These are phyloP conservation scores for Podila verticillata DNA, from an alignment of 192 early-diverging fungal species.

Conservation along the genomic window DNA sequence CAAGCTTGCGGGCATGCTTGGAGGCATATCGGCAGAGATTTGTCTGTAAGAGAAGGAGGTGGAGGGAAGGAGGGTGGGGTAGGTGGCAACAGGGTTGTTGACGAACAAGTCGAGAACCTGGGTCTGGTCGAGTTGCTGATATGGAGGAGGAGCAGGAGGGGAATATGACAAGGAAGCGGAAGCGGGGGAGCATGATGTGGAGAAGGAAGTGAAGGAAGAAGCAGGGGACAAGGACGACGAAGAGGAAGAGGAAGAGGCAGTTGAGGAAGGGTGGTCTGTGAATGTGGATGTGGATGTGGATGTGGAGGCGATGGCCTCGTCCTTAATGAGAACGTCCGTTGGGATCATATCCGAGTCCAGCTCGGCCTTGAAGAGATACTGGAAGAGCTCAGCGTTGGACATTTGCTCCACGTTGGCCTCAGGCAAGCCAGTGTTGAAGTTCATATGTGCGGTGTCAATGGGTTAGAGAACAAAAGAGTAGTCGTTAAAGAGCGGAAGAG, in stretches of 20 bases:
- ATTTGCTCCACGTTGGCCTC: conserved; percentile 48
- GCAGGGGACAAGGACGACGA: background rate
- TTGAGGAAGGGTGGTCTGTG: background rate
- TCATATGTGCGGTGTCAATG: background rate
- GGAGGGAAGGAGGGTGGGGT: conserved; percentile 27
- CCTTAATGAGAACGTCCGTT: background rate
- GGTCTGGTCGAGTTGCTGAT: conserved; percentile 13
- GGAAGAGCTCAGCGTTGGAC: conserved; percentile 52
- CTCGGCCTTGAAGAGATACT: conserved; percentile 54
- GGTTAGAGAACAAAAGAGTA: too few species aligned
- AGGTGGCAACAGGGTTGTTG: background rate
- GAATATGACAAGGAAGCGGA: conserved; percentile 9
- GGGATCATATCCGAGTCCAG: conserved; percentile 23
- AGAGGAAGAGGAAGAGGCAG: background rate
- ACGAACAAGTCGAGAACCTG: conserved; percentile 9
- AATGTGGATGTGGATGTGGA: background rate
- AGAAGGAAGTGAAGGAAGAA: background rate
- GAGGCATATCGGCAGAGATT: conserved; percentile 44
- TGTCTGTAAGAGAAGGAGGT: conserved; percentile 41
- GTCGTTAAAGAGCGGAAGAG: too few species aligned
- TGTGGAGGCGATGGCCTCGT: background rate
- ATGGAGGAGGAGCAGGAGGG: conserved; percentile 21
- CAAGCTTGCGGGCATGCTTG: conserved; percentile 21
- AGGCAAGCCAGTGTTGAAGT: conserved; percentile 10
- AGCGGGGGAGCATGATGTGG: conserved; percentile 8